A percentile compares a stretch with the other conserved stretches of the same genome.
Evolutionary conservation across 352 stramenopile genomes (phyloP).

Genomic region (Phytophthora pluvialis): DNA sequence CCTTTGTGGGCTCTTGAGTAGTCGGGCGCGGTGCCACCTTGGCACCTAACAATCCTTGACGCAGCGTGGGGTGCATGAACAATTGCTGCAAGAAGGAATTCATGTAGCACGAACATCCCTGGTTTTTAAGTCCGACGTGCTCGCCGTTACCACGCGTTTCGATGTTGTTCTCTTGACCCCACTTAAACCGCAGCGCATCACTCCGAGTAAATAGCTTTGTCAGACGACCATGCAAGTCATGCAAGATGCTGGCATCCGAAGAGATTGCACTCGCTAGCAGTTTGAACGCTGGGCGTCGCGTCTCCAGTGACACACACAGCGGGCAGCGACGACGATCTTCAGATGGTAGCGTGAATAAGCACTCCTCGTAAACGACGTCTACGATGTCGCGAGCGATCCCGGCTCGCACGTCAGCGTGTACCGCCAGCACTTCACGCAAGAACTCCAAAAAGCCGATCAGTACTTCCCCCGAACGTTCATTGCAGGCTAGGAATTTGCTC

Average conservation of each 20-base stretch:
- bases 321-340: slow-evolving; percentile 68
- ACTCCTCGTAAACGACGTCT: slow-evolving; percentile 86
- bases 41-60: slow-evolving; percentile 77
- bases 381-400: slow-evolving; percentile 71
- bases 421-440: slow-evolving; percentile 69
- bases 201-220: slow-evolving; percentile 67
- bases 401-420: slow-evolving; percentile 56
- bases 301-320: slow-evolving; percentile 81
- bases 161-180: slow-evolving; percentile 86
- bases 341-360: slow-evolving; percentile 81
- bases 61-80: slow-evolving; percentile 90
- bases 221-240: slow-evolving; percentile 62
- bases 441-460: slow-evolving; percentile 82
- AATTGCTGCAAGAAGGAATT: slow-evolving; percentile 99
- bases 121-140: slow-evolving; percentile 97
- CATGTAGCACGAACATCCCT: slow-evolving; percentile 99
- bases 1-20: slow-evolving; percentile 82
- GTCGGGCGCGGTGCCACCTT: slow-evolving; percentile 64
- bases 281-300: slow-evolving; percentile 80
- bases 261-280: slow-evolving; percentile 82
- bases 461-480: slow-evolving; percentile 71
- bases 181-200: slow-evolving; percentile 71
- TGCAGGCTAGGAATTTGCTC: slow-evolving; percentile 80
- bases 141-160: slow-evolving; percentile 83
- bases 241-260: slow-evolving; percentile 65